Evolutionary conservation across 768 basidiomycete species (phyloP).

Genomic region (Boletus subcaerulescens): DNA sequence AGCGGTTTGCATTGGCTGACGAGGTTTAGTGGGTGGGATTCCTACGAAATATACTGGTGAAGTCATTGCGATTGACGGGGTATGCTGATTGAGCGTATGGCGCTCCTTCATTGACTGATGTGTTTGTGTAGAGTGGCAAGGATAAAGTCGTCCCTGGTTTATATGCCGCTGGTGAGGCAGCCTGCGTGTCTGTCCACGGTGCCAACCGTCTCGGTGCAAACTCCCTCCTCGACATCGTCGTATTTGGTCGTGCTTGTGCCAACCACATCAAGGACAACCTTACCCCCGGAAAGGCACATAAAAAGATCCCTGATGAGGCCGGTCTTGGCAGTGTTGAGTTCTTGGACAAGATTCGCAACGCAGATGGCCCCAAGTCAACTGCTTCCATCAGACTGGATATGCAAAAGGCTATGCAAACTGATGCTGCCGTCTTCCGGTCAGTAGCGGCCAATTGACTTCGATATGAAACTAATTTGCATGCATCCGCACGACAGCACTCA

Average conservation of each 20-base stretch:
- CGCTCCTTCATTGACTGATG: not conserved
- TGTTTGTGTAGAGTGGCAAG: slow-evolving; percentile 60
- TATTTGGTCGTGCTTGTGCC: slow-evolving; percentile 98
- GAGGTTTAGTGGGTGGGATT: slow-evolving; percentile 88
- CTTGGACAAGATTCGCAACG: slow-evolving; percentile 83
- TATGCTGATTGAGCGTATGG: slow-evolving; percentile 16
- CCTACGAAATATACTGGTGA: slow-evolving; percentile 98
- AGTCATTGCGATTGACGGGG: slow-evolving; percentile 81
- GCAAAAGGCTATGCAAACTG: slow-evolving; percentile 99
- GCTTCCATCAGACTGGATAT: slow-evolving; percentile 90
- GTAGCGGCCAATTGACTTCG: slow-evolving; percentile 6
- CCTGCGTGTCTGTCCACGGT: slow-evolving; percentile 98
- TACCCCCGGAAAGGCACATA: slow-evolving; percentile 88
- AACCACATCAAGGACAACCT: slow-evolving; percentile 94
- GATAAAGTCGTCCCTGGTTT: slow-evolving; percentile 94
- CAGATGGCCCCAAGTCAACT: slow-evolving; percentile 81
- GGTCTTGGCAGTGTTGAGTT: slow-evolving; percentile 82
- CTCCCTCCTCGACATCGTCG: slow-evolving; percentile 97
- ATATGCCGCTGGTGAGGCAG: slow-evolving; percentile 98
- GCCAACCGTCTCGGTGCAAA: slow-evolving; percentile 99
- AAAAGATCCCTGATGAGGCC: slow-evolving; percentile 79
- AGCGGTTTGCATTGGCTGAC: slow-evolving; percentile 12
- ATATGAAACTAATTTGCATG: slow-evolving; percentile 1
- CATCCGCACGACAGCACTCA: slow-evolving; percentile 61
- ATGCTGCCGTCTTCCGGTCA: slow-evolving; percentile 95